phyloP scores from a whole-genome alignment of 768 basidiomycete genomes.

The Lactifluus rugatus region DNA sequence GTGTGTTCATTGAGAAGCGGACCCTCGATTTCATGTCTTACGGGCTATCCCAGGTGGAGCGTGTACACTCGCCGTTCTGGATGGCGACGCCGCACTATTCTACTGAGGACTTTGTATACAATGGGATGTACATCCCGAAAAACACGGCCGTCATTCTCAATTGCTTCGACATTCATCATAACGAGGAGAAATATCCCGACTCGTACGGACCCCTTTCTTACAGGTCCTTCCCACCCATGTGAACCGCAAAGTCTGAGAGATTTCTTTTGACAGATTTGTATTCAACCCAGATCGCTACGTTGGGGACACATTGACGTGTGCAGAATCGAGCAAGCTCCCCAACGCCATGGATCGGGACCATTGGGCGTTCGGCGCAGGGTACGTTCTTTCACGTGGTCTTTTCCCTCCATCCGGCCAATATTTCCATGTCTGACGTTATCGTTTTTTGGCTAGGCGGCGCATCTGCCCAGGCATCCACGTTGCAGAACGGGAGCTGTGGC shows the following conservation, averaged over 20 bases:
- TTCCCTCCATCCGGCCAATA: too few species aligned
- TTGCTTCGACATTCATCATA: constrained; percentile 23
- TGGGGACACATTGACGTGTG: constrained; percentile 29
- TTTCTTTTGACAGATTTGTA: constrained; percentile 14
- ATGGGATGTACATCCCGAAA: constrained; percentile 26
- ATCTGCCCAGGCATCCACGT: constrained; percentile 39
- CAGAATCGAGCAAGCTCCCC: constrained; percentile 35
- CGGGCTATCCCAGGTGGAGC: constrained; percentile 19
- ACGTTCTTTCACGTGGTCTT: constrained; percentile 4
- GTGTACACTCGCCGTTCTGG: constrained; percentile 25
- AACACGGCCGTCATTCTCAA: constrained; percentile 25
- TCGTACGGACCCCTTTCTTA: constrained; percentile 25
- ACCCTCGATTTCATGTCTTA: neutral
- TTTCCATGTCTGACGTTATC: too few species aligned
- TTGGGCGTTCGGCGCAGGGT: constrained; percentile 45
- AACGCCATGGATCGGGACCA: constrained; percentile 39
- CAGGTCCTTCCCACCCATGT: constrained; percentile 3
- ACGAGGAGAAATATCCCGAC: constrained; percentile 31
- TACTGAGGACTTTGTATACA: constrained; percentile 26
- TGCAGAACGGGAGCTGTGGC: constrained; percentile 38
- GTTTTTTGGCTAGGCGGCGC: constrained; percentile 21
- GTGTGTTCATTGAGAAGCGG: constrained; percentile 5
- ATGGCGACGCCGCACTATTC: constrained; percentile 25
- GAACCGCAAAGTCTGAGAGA: neutral
- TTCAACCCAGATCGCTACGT: constrained; percentile 40